phyloP scores from a whole-genome alignment of 2,329 filamentous ascomycete species.

The Colletotrichum filicis region DNA sequence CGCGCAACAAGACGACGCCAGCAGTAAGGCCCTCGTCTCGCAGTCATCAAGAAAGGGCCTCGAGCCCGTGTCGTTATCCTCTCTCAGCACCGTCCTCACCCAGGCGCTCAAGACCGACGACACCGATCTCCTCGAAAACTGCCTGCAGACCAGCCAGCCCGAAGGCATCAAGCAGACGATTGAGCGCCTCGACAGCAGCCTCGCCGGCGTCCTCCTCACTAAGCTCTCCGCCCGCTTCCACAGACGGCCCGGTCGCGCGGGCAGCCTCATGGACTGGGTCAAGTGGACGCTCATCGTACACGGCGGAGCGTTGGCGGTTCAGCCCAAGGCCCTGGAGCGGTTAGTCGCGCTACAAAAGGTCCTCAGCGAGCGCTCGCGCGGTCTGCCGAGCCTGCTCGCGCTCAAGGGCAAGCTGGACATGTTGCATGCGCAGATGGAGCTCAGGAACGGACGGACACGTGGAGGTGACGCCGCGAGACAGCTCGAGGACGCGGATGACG shows the following conservation, averaged over 20 bases:
- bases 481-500: constrained; percentile 60
- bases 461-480: constrained; percentile 44
- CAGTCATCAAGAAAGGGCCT: constrained; percentile 59
- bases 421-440: constrained; percentile 87
- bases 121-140: constrained; percentile 88
- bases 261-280: constrained; percentile 92
- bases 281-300: constrained; percentile 95
- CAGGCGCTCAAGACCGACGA: constrained; percentile 96
- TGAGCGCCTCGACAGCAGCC: constrained; percentile 85
- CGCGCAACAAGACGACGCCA: constrained; percentile 48
- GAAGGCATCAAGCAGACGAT: constrained; percentile 88
- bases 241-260: constrained; percentile 86
- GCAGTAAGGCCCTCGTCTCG: constrained; percentile 48
- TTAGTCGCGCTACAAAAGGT: constrained; percentile 86
- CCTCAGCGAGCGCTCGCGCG: constrained; percentile 85
- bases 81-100: constrained; percentile 90
- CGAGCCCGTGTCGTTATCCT: constrained; percentile 76
- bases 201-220: constrained; percentile 82
- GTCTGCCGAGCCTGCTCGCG: constrained; percentile 83
- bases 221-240: constrained; percentile 90
- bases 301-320: constrained; percentile 88
- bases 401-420: constrained; percentile 97
- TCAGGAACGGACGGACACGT: constrained; percentile 77
- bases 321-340: constrained; percentile 83
- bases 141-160: constrained; percentile 82